Conservation (phyloP, 2,329 filamentous ascomycete genomes). For the Diaporthe ilicicola region DNA sequence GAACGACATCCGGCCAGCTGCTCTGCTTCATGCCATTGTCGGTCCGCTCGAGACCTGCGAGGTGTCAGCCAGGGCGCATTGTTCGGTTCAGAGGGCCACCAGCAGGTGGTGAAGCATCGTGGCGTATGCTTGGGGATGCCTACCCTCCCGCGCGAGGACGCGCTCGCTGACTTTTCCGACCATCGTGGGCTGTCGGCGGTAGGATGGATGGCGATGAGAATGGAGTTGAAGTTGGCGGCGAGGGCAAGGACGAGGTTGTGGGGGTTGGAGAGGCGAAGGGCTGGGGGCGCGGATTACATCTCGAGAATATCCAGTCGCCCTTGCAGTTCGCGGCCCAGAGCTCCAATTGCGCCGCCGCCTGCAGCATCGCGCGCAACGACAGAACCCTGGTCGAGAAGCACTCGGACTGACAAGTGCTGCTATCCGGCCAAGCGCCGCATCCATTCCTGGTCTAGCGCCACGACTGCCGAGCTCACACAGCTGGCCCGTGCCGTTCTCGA, state of each 20-base stretch:
- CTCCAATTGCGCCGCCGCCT: conserved; percentile 28
- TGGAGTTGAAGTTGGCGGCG: conserved; percentile 16
- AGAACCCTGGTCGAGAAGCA: conserved; percentile 15
- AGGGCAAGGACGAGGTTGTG: conserved; percentile 7
- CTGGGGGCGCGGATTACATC: conserved; percentile 14
- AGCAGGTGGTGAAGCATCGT: conserved; percentile 1
- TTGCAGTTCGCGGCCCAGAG: conserved; percentile 15
- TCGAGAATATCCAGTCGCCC: conserved; percentile 29
- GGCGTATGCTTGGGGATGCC: conserved; percentile 37
- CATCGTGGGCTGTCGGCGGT: conserved; percentile 49
- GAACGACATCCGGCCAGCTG: conserved; percentile 89
- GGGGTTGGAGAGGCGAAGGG: neutral
- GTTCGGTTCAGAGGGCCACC: neutral
- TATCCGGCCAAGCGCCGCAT: conserved; percentile 37
- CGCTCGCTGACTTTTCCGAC: conserved; percentile 72
- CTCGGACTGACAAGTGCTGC: conserved; percentile 26
- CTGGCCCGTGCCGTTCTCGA: conserved; percentile 5
- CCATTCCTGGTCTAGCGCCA: conserved; percentile 8
- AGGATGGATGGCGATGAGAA: conserved; percentile 37
- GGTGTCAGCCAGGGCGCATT: conserved; percentile 27
- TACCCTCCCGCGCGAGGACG: conserved; percentile 70
- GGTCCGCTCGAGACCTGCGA: conserved; percentile 86
- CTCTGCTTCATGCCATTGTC: conserved; percentile 98
- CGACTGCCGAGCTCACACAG: neutral
- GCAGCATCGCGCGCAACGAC: conserved; percentile 26